These are phyloP conservation scores for Arthrobotrys sinensis DNA, from an alignment of 2,329 filamentous ascomycete species.

Conservation along the genomic window DNA sequence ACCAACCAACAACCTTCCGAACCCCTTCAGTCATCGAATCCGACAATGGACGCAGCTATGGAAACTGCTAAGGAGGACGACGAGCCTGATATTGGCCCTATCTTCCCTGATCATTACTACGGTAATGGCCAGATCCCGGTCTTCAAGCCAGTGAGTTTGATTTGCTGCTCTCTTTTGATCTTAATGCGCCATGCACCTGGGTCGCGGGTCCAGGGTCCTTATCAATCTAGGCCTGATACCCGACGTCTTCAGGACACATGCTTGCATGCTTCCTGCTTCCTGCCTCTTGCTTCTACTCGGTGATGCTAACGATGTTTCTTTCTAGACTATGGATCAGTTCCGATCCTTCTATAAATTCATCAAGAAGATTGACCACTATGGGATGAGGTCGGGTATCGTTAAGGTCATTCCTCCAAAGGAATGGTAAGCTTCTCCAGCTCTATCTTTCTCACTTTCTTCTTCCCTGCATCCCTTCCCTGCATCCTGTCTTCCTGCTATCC, in stretches of 20 bases:
- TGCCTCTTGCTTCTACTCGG: neutral
- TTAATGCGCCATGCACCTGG: constrained; percentile 8
- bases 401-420: constrained; percentile 94
- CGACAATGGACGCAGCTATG: constrained; percentile 12
- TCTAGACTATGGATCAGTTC: constrained; percentile 89
- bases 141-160: constrained; percentile 82
- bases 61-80: constrained; percentile 65
- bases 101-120: constrained; percentile 89
- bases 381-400: constrained; percentile 97
- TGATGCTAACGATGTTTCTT: constrained; percentile 12
- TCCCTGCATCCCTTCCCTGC: neutral
- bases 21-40: constrained; percentile 1
- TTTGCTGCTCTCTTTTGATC: constrained; percentile 12
- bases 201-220: neutral
- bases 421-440: constrained; percentile 77
- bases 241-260: no score
- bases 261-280: neutral
- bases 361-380: constrained; percentile 89
- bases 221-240: neutral
- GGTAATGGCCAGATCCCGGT: constrained; percentile 86
- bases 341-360: constrained; percentile 93
- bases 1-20: constrained; percentile 15
- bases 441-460: neutral
- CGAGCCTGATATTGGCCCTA: constrained; percentile 80
- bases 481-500: constrained; percentile 11